A percentile compares a stretch with the other conserved stretches of the same genome.
phyloP scores from a whole-genome alignment of 2,329 filamentous ascomycete species.

The Ophiostoma perfectum region DNA sequence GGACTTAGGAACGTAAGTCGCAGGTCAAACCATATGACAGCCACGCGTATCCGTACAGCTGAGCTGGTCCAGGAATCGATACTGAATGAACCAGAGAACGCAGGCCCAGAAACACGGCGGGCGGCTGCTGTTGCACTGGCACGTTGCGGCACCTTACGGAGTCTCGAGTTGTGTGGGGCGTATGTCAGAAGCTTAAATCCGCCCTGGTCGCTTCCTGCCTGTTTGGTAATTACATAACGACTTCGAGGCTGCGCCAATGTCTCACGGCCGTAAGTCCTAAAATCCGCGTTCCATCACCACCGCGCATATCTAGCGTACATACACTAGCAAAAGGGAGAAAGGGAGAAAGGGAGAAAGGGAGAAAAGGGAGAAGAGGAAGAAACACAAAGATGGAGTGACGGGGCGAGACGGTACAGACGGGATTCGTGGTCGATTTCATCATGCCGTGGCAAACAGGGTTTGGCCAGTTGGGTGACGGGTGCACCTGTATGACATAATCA shows the following conservation, averaged over 20 bases:
- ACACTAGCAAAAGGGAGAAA: background rate
- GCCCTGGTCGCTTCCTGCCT: background rate
- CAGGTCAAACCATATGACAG: background rate
- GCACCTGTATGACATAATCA: too few species aligned
- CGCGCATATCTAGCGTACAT: slow-evolving; percentile 5
- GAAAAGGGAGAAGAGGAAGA: background rate
- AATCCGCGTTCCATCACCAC: slow-evolving; percentile 7
- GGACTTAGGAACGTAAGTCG: background rate
- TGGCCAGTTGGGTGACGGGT: too few species aligned
- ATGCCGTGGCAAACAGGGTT: too few species aligned
- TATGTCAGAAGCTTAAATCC: slow-evolving; percentile 9
- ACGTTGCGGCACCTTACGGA: too few species aligned
- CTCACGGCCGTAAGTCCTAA: slow-evolving; percentile 3
- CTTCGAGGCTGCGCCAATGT: background rate
- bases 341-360: background rate
- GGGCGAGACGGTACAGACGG: too few species aligned
- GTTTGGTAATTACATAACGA: background rate
- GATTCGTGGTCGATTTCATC: too few species aligned
- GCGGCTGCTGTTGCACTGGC: background rate
- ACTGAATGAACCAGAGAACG: too few species aligned
- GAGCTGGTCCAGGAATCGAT: too few species aligned
- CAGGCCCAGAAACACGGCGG: background rate
- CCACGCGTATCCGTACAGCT: too few species aligned
- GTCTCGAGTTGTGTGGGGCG: background rate
- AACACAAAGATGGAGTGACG: background rate